Evolutionary conservation across 768 basidiomycete species (phyloP), one percentile per base, ranked within the genome.

Genomic region (Lanmaoa pseudosensibilis): DNA sequence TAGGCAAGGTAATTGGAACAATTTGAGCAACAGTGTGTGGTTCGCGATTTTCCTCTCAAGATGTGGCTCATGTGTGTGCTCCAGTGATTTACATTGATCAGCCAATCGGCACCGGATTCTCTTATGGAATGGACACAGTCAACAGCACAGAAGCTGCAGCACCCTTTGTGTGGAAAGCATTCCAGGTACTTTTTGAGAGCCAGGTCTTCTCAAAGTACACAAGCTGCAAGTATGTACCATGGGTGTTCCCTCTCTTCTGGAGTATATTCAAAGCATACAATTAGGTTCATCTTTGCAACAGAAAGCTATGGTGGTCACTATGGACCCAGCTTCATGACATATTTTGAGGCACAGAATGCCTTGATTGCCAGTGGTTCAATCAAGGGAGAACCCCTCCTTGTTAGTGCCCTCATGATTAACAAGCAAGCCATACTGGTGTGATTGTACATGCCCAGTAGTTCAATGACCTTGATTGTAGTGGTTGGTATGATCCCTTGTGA

Each of bases 281-380:
- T 19, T 38, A 85, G 85, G 61, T 85, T 87, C 60, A 79, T 85
- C 37, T 77, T 87, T 45, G 78, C 83, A 2, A 85, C 85, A 6
- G 85, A 88, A 65, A 84, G 83, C 49, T 88, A 85, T 52, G 86
- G 86, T 7, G 85, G 85, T 0, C 85, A 87, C 62, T 87, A 85
- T 64, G 85, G 82, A 1, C 84, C 86, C 4, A 75, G 75, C 48
- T 86, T 87, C 57, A 83, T 84, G 32, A 81, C 81, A 5, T 86
- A 78, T 63, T 87, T 88, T 63, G 76, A 85, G 34, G 70, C 84
- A 54, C 85, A 88, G 66, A 88, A 86, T 47, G 70, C 71, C 1
- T 69, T 77, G 49, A 86, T 87, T 50, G 59, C 71, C 10, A 64
- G 63, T 9, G 80, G 81, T 7, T 54, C 61, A 4, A 58, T 86